These are phyloP conservation scores for Pseudogymnoascus sp. DNA, from an alignment of 2,329 filamentous ascomycete species.

Conservation along the genomic window DNA sequence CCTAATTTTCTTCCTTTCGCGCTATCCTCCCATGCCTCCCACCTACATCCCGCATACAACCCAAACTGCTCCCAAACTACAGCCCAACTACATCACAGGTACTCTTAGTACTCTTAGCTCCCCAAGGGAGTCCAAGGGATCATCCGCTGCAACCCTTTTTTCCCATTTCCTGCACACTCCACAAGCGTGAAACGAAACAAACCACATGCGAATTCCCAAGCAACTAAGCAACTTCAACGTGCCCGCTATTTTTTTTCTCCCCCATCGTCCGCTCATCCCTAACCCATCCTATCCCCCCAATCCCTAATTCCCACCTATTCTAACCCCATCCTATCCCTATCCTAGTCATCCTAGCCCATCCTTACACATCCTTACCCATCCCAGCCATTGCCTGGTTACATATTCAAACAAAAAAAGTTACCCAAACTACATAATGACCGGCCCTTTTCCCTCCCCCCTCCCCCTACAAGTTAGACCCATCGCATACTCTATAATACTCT, in stretches of 20 bases:
- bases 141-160: neutral
- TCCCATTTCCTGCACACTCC: neutral
- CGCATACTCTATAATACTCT: conserved; percentile 2
- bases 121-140: neutral
- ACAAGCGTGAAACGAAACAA: neutral
- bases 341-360: neutral
- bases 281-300: neutral
- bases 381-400: neutral
- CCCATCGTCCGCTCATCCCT: neutral
- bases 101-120: neutral
- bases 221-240: neutral
- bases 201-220: neutral
- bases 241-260: neutral
- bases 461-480: neutral
- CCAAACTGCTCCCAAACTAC: neutral
- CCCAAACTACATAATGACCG: neutral
- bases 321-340: neutral
- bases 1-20: too few species aligned
- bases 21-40: too few species aligned
- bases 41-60: too few species aligned
- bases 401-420: neutral
- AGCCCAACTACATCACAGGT: neutral
- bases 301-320: neutral
- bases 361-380: neutral
- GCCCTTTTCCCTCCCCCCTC: neutral